Conservation (phyloP, 164 flowering plant species). For the Vitis riparia region DNA sequence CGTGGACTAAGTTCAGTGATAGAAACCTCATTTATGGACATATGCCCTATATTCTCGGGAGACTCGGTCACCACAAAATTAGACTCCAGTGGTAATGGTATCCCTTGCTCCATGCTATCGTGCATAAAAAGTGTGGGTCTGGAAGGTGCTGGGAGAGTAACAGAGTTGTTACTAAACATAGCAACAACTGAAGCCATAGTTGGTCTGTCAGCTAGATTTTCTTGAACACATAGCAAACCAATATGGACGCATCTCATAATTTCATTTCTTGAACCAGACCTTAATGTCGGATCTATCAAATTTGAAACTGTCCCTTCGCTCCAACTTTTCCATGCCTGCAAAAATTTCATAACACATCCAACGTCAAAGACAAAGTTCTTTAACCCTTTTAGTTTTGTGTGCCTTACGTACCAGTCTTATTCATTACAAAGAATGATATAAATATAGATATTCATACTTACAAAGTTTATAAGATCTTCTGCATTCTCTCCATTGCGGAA, state of each 20-base stretch:
- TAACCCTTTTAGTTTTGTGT: too few relatives aligned
- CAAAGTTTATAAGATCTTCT: conserved; percentile 37
- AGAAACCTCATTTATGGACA: conserved; percentile 10
- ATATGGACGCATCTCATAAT: conserved; percentile 47
- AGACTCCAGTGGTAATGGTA: background rate
- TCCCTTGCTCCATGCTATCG: conserved; percentile 3
- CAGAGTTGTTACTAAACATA: conserved; percentile 35
- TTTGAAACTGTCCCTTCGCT: conserved; percentile 24
- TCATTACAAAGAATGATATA: too few relatives aligned
- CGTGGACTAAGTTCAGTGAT: conserved; percentile 20
- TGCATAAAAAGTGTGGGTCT: conserved; percentile 34
- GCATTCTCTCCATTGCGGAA: conserved; percentile 14
- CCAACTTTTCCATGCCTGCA: conserved; percentile 61
- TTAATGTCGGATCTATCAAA: conserved; percentile 31
- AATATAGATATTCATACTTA: conserved; percentile 16
- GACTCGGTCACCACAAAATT: background rate
- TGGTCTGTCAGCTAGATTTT: too few relatives aligned
- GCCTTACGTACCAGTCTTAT: too few relatives aligned
- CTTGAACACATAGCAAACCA: conserved; percentile 50
- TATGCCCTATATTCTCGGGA: background rate
- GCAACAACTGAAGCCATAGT: too few relatives aligned
- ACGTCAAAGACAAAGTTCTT: too few relatives aligned
- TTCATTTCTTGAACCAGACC: conserved; percentile 21
- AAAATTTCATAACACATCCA: background rate
- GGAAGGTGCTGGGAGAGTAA: conserved; percentile 32